These are phyloP conservation scores for Syncephalastrum racemosum DNA, from an alignment of 371 early-diverging fungal genomes.

Conservation along the genomic window DNA sequence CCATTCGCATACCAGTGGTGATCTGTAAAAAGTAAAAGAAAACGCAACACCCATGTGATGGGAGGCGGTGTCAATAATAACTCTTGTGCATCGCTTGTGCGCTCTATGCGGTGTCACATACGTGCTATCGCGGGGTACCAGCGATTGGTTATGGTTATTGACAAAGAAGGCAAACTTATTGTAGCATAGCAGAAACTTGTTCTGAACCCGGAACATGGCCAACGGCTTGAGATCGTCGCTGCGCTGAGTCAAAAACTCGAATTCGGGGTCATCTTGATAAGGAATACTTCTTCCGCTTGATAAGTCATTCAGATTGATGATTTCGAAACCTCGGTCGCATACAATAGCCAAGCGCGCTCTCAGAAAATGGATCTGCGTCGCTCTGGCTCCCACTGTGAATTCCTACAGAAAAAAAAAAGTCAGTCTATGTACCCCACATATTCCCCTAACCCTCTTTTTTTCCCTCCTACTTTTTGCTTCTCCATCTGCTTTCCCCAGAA, in stretches of 20 bases:
- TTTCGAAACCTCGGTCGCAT: constrained; percentile 73
- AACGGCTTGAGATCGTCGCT: constrained; percentile 67
- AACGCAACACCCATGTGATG: neutral
- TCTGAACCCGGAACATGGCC: constrained; percentile 69
- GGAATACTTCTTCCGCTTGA: constrained; percentile 36
- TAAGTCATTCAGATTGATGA: constrained; percentile 65
- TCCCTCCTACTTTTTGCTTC: too few species aligned
- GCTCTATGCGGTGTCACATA: constrained; percentile 12
- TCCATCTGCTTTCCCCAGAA: too few species aligned
- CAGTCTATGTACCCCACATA: too few species aligned
- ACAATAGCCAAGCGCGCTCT: constrained; percentile 67
- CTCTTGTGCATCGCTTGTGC: neutral
- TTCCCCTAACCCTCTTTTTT: too few species aligned
- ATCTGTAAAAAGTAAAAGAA: constrained; percentile 2
- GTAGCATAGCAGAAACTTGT: constrained; percentile 75
- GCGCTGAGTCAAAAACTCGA: constrained; percentile 71
- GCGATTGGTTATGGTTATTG: constrained; percentile 46
- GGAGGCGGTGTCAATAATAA: too few species aligned
- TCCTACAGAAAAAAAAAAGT: constrained; percentile 35
- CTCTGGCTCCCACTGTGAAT: constrained; percentile 72
- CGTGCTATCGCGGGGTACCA: constrained; percentile 27
- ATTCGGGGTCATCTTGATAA: constrained; percentile 69
- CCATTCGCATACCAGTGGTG: constrained; percentile 30
- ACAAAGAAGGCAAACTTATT: constrained; percentile 88
- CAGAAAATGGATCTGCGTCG: constrained; percentile 62